phyloP scores from a whole-genome alignment of 495 filamentous ascomycete species.

The Tetracladium setigerum region DNA sequence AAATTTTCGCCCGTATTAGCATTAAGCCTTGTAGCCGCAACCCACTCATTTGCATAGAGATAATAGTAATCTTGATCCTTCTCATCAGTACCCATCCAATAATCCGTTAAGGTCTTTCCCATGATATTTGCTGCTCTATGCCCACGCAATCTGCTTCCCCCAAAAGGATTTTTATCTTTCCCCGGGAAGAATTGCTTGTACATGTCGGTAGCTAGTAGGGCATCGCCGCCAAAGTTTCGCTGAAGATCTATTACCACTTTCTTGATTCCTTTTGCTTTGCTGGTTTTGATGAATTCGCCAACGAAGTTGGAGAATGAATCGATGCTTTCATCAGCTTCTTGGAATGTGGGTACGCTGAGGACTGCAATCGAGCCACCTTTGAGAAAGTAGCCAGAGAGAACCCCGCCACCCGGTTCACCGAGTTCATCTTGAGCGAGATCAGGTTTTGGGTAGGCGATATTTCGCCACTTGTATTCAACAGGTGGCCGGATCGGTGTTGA shows the following conservation, averaged over 20 bases:
- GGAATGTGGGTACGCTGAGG: slow-evolving; percentile 43
- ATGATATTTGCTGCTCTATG: slow-evolving; percentile 32
- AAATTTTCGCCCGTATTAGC: slow-evolving; percentile 38
- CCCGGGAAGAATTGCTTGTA: slow-evolving; percentile 48
- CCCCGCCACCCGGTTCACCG: slow-evolving; percentile 24
- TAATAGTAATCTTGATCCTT: slow-evolving; percentile 18
- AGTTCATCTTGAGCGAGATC: slow-evolving; percentile 29
- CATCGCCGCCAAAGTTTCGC: slow-evolving; percentile 36
- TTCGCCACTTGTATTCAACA: slow-evolving; percentile 20
- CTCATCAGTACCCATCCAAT: slow-evolving; percentile 20
- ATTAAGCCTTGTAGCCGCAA: slow-evolving; percentile 33
- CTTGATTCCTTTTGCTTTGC: slow-evolving; percentile 27
- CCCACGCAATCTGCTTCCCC: slow-evolving; percentile 36
- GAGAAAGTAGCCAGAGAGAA: slow-evolving; percentile 36
- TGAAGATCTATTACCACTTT: slow-evolving; percentile 46
- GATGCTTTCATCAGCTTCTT: slow-evolving; percentile 24
- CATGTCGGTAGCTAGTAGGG: slow-evolving; percentile 33
- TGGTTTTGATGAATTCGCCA: slow-evolving; percentile 31
- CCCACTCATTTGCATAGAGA: slow-evolving; percentile 30
- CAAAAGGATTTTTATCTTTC: slow-evolving; percentile 31
- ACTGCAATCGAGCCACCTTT: slow-evolving; percentile 32
- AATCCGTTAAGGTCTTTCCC: slow-evolving; percentile 32
- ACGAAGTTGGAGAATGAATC: slow-evolving; percentile 31
- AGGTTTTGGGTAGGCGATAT: slow-evolving; percentile 27
- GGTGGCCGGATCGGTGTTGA: slow-evolving; percentile 6